Evolutionary conservation across 2,329 filamentous ascomycete species (phyloP).

Genomic region (Aspergillus sclerotialis): DNA sequence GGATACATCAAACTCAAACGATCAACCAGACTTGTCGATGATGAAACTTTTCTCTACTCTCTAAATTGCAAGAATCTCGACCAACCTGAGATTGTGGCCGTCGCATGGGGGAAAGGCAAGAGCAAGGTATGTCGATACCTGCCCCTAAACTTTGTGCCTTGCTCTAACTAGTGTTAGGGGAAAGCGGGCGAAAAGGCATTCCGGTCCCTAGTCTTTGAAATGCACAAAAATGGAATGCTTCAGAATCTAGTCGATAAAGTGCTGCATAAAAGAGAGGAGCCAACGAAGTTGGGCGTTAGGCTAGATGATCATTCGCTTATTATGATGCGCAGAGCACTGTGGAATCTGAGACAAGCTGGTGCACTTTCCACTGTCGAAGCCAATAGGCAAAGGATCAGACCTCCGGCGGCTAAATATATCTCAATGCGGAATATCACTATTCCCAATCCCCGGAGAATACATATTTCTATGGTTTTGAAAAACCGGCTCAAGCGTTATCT

Average conservation of each 20-base stretch:
- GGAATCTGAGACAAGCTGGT: slow-evolving; percentile 1
- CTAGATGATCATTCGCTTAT: slow-evolving; percentile 5
- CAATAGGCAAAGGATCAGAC: not conserved
- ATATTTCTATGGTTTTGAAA: too few relatives aligned
- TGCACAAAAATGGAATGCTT: not conserved
- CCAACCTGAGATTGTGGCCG: too few relatives aligned
- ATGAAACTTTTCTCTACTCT: too few relatives aligned
- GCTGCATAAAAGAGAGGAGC: not conserved
- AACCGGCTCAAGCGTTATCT: too few relatives aligned
- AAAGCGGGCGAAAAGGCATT: not conserved
- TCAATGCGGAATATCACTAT: not conserved
- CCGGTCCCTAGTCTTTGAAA: not conserved
- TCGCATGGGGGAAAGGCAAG: too few relatives aligned
- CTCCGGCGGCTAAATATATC: not conserved
- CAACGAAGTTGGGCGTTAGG: not conserved
- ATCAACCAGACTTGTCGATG: too few relatives aligned
- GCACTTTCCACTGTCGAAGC: not conserved
- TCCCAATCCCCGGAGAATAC: too few relatives aligned
- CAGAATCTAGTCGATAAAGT: too few relatives aligned
- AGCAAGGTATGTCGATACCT: too few relatives aligned
- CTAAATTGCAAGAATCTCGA: too few relatives aligned
- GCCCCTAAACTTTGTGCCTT: too few relatives aligned
- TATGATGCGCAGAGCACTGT: slow-evolving; percentile 1
- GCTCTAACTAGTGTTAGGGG: not conserved
- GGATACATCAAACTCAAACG: too few relatives aligned